A percentile compares a stretch with the other conserved stretches of the same genome.
Evolutionary conservation across 2,329 filamentous ascomycete species (phyloP).

Genomic region (Cadophora luteo-olivacea): DNA sequence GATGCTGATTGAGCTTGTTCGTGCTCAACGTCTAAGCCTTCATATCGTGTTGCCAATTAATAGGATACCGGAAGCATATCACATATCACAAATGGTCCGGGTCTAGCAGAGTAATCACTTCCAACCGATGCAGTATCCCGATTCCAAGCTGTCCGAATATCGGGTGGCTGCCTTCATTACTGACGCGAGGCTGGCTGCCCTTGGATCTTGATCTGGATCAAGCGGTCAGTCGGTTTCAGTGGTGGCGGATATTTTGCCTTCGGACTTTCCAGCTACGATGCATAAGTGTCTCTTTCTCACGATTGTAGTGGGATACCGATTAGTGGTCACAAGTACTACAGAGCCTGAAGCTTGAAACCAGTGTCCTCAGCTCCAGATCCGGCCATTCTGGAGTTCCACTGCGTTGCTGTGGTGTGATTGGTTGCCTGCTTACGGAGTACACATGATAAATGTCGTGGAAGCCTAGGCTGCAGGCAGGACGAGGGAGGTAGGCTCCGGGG

Average conservation of each 20-base stretch:
- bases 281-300: not conserved
- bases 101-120: not conserved
- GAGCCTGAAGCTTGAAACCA: not conserved
- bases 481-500: not conserved
- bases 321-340: constrained; percentile 1
- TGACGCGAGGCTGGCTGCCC: constrained; percentile 1
- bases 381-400: not conserved
- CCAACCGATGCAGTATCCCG: not conserved
- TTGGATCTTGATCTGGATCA: too few relatives aligned
- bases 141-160: constrained; percentile 5
- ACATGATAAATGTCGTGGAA: constrained; percentile 5
- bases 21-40: not conserved
- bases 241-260: not conserved
- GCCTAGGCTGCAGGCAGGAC: not conserved
- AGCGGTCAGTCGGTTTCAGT: not conserved
- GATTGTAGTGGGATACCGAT: not conserved
- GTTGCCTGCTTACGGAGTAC: constrained; percentile 5
- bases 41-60: not conserved
- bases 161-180: constrained; percentile 6
- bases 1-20: not conserved
- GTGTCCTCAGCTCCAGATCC: not conserved
- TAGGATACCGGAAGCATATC: not conserved
- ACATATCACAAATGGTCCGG: not conserved
- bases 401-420: not conserved
- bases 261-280: not conserved